Evolutionary conservation across 306 rosid species (phyloP), one percentile per base, ranked within the genome.

Genomic region (Abrus pulchellus): DNA sequence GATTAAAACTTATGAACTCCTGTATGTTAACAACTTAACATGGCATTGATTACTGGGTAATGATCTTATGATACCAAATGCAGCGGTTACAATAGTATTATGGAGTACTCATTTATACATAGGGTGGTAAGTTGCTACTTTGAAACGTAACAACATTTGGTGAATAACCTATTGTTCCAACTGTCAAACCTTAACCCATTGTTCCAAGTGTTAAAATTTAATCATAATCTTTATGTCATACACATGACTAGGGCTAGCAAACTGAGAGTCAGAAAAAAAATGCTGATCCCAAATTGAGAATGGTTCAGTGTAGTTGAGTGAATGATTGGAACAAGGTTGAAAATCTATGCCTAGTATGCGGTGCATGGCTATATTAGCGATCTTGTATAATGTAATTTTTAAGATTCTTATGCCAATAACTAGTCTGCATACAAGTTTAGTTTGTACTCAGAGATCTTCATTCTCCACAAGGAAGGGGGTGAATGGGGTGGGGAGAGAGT

Each of bases 31-130:
- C 20, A 20, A 20, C 20, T 20, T 20, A 20, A 40, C 29, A n/a
- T 52, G 27, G 56, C 40, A 34, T 54, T 80, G 76, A 74, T 68
- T 79, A 52, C 59, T 41, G 13, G 55, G 44, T 68, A 68, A 29
- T 52, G 61, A 69, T 75, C 32, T 43, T 36, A 50, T 73, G 45
- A 36, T 62, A 7, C 49, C 59, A 50, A 50, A 27, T 27, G 3
- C 61, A 32, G 68, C 28, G 44, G 38, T 9, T 70, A 5, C 20
- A 9, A 55, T 52, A 14, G 41, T 63, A 28, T 44, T 38, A 48
- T 34, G 29, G 64, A 36, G 63, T 63, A 6, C 60, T 63, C 36
- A 49, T 57, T 63, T 41, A 64, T 63, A 38, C 64, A 50, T 56
- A 29, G 29, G 72, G 48, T 66, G 64, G 47, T 68, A 14, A 55